Base-by-base conservation (phyloP, 495 filamentous ascomycete species). In the Penicillium egyptiacum region DNA sequence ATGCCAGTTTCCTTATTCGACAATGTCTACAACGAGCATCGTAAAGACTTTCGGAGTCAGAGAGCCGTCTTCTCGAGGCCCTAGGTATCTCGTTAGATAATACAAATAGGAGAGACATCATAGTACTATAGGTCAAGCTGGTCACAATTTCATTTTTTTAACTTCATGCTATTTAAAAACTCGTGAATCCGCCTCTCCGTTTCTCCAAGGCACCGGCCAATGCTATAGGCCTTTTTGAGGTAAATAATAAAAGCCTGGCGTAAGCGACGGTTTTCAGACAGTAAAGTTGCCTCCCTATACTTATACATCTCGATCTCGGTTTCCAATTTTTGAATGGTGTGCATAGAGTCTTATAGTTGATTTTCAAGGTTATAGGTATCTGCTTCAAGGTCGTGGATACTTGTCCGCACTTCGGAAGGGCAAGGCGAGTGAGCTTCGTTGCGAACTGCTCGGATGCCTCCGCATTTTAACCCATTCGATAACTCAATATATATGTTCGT, bases 31-130 rank as follows among this genome's bases (percentile, higher is more conserved):
- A 55, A 30, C 20, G 28, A n/a, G 52, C 44, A 42, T 46, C 42
- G 8, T n/a, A 55, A 2, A 55, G 22, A 33, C 17, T 47, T 22
- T 33, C 52, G 14, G 26, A 20, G 8, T 55, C 42, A 33, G 52
- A 55, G n/a, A 55, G 52, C n/a, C 41, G n/a, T 33, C 41, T 55
- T 20, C 52, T 55, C 5, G 16, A 55, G 31, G 28, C 42, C 8
- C 31, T 55, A 35, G 52, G 52, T 11, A 55, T 55, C 26, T 46
- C 41, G 30, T 46, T 55, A 46, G 39, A 55, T 55, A 30, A 55
- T 46, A 55, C 52, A 1, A 55, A 30, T 23, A 19, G 19, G 26
- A 46, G 31, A 33, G 52, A 55, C 35, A 23, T 46, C 25, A 33
- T 19, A 44, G n/a, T 55, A 10, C 33, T 55, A 20, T 55, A 46